These are phyloP conservation scores for Sporothrix mexicana DNA, from an alignment of 2,329 filamentous ascomycete species.

Conservation along the genomic window DNA sequence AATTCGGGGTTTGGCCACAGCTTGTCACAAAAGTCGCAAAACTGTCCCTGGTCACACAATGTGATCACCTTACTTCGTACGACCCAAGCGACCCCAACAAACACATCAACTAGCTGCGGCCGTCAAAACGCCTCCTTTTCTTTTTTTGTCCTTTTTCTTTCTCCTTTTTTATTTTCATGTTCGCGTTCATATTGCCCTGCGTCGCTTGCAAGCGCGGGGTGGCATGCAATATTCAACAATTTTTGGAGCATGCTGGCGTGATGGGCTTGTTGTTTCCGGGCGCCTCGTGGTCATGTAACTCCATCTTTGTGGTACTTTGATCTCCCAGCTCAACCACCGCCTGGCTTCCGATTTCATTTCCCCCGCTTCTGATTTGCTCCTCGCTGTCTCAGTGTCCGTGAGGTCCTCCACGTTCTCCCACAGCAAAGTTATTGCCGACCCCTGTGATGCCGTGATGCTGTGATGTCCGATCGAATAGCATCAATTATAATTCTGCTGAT, in stretches of 20 bases:
- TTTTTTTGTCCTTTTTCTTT: neutral
- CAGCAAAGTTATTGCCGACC: neutral
- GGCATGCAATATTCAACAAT: neutral
- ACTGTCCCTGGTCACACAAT: too few species aligned
- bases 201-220: neutral
- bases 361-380: slow-evolving; percentile 23
- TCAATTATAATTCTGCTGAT: slow-evolving; percentile 32
- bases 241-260: neutral
- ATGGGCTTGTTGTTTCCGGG: neutral
- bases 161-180: too few species aligned
- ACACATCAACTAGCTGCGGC: neutral
- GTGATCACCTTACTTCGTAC: too few species aligned
- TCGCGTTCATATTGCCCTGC: too few species aligned
- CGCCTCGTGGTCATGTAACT: neutral
- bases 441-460: neutral
- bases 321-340: too few species aligned
- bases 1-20: too few species aligned
- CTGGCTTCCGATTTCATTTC: slow-evolving; percentile 6
- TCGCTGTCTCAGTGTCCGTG: neutral
- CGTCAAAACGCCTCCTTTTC: neutral
- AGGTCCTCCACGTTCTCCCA: neutral
- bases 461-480: slow-evolving; percentile 27
- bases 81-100: too few species aligned
- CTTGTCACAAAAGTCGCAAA: too few species aligned
- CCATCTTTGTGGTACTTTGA: too few species aligned